Base-by-base conservation (phyloP, 1,284 basidiomycete species). In the Puccinia brachypodii region DNA sequence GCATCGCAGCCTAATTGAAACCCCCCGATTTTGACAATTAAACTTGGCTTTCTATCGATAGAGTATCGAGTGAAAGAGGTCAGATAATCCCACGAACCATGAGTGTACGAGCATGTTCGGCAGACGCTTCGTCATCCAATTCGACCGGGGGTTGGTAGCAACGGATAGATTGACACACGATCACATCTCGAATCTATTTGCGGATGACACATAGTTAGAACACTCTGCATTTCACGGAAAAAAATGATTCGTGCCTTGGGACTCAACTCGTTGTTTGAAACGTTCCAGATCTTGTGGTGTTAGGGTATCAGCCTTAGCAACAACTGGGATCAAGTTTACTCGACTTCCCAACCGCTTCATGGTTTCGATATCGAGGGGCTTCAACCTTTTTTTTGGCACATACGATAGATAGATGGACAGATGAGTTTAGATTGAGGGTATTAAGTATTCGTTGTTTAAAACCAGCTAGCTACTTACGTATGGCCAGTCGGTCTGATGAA, bases 341-440 rank as follows among this genome's bases (percentile, higher is more conserved):
- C 95, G 92, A 64, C 94, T 95, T 28, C 95, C 95, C 44, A 98
- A 91, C 82, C 94, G 92, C 90, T 97, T 98, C 96, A 98, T 98
- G 86, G 96, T 96, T 89, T 98, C 97, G 85, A 99, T 96, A 86
- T 99, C 96, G 76, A 99, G 90, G 56, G 97, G 97, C 89, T 98
- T 99, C 85, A 99, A 89, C 2, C 94, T 95, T 84, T 79, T 73
- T n/a, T n/a, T n/a, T n/a, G n/a, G n/a, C n/a, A n/a, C n/a, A n/a
- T 11, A 69, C 60, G 33, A 84, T 79, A 50, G 76, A 68, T 47
- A 33, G 47, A 28, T 6, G 68, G 25, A 36, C 13, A 36, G 8
- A 28, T 66, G 4, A 75, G 25, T 40, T 76, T 73, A 81, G 60
- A 72, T 42, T 40, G 22, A n/a, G 64, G 28, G 58, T 31, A 72